Base-by-base conservation (phyloP, 2,329 filamentous ascomycete species). In the Allantophomopsis lycopodina region DNA sequence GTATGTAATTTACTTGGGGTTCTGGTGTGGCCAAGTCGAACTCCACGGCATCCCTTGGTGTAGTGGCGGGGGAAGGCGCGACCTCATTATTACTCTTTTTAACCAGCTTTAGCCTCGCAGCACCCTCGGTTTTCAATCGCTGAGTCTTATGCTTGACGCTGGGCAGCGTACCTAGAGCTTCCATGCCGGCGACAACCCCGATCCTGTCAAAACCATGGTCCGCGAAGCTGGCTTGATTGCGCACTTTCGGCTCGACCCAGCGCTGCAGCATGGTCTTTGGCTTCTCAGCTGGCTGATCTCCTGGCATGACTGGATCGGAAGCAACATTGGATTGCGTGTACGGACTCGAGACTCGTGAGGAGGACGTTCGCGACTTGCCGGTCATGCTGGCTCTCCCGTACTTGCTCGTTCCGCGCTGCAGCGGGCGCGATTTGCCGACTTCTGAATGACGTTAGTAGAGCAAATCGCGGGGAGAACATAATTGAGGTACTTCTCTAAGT, bases 171-270 rank as follows among this genome's bases (percentile, higher is more conserved):
- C 87, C 87, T 41, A 94, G 63, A 18, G 87, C 79, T 39, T 78
- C 79, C 87, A 94, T 94, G 51, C 79, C 79, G 59, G 84, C 79
- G 42, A 93, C 66, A 14, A 93, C 83, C 46, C 83, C 83, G 57
- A 77, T 75, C 37, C 80, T 70, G 51, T 80, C 66, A 49, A 91
- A 70, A 35, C 82, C 83, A 35, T 42, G 33, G 55, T 94, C 85
- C 64, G 84, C 76, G 55, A 80, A 94, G 55, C 82, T 89, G 36
- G 63, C 63, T 36, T 68, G 65, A 36, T 58, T 54, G 42, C 69
- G 65, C 36, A 71, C 52, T 31, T 66, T 58, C 37, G 76, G 76
- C 57, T 81, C 76, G 32, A 65, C 57, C 75, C 72, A 76, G 42
- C 50, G 53, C 43, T 68, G 49, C 46, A 53, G 35, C 37, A 51